These are phyloP conservation scores for Penicillium verhagenii DNA, from an alignment of 495 filamentous ascomycete genomes.

Conservation along the genomic window DNA sequence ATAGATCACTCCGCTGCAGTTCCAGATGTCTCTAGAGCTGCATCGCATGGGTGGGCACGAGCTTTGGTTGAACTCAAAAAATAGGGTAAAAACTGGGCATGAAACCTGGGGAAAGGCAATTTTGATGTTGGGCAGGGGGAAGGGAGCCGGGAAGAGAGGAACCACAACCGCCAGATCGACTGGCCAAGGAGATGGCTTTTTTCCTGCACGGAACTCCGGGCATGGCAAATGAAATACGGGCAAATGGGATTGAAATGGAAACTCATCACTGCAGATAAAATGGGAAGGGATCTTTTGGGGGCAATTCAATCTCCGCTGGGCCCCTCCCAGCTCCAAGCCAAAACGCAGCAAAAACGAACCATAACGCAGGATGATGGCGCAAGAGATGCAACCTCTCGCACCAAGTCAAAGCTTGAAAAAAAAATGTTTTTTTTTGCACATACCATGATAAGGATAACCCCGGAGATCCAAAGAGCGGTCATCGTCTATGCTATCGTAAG, in stretches of 20 bases:
- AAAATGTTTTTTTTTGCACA: conserved; percentile 13
- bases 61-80: conserved; percentile 1
- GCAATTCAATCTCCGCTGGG: background rate
- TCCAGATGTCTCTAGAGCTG: conserved; percentile 2
- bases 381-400: conserved; percentile 39
- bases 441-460: conserved; percentile 48
- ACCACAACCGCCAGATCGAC: background rate
- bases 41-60: conserved; percentile 10
- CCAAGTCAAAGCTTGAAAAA: conserved; percentile 17
- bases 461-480: conserved; percentile 45
- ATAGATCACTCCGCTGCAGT: background rate
- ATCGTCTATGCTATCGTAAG: conserved; percentile 50
- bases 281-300: background rate
- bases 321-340: background rate
- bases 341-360: conserved; percentile 26
- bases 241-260: conserved; percentile 11
- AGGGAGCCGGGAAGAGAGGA: background rate
- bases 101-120: background rate
- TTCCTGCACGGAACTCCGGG: background rate
- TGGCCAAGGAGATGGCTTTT: background rate
- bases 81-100: background rate
- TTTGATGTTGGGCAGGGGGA: background rate
- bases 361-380: conserved; percentile 34
- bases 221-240: conserved; percentile 1
- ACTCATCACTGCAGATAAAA: conserved; percentile 1